Percentiles rank a stretch among this genome's conserved stretches.
Evolutionary conservation across 148 eudicot species (phyloP).

Genomic region (Oxyria digyna): DNA sequence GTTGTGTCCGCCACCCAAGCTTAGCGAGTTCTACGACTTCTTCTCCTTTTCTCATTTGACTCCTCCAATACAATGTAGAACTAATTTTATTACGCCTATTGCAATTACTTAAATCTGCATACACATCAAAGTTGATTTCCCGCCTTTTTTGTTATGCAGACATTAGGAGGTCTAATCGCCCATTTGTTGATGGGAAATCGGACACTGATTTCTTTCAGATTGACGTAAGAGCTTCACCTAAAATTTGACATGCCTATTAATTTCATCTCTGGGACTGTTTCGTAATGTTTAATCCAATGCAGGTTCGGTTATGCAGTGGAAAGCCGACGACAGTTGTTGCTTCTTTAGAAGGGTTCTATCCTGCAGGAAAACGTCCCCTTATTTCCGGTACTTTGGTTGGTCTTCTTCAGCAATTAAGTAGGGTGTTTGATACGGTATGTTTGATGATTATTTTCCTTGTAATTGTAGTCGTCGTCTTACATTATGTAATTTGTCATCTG

Average conservation of each 20-base stretch:
- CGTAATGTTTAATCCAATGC: slow-evolving; percentile 12
- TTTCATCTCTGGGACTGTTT: background rate
- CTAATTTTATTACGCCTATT: background rate
- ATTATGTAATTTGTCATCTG: background rate
- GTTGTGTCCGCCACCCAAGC: slow-evolving; percentile 61
- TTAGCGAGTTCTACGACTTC: slow-evolving; percentile 85
- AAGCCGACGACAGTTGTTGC: slow-evolving; percentile 82
- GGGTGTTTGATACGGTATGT: slow-evolving; percentile 70
- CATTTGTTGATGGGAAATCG: slow-evolving; percentile 67
- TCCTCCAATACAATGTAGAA: slow-evolving; percentile 78
- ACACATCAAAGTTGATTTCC: background rate
- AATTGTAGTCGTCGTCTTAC: background rate
- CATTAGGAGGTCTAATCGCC: slow-evolving; percentile 71
- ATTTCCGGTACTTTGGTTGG: slow-evolving; percentile 60
- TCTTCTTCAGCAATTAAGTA: slow-evolving; percentile 63
- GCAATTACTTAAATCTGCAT: background rate
- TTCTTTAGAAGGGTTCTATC: slow-evolving; percentile 64
- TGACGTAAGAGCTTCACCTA: slow-evolving; percentile 41
- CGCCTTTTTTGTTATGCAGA: slow-evolving; percentile 35
- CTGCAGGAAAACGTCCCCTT: slow-evolving; percentile 60
- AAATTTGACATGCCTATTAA: background rate
- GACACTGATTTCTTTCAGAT: slow-evolving; percentile 77
- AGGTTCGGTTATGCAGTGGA: slow-evolving; percentile 85
- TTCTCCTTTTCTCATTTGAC: slow-evolving; percentile 85
- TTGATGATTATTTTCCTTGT: background rate